These are phyloP conservation scores for Triticum turgidum DNA, from an alignment of 176 grass and related monocot genomes.

Conservation along the genomic window DNA sequence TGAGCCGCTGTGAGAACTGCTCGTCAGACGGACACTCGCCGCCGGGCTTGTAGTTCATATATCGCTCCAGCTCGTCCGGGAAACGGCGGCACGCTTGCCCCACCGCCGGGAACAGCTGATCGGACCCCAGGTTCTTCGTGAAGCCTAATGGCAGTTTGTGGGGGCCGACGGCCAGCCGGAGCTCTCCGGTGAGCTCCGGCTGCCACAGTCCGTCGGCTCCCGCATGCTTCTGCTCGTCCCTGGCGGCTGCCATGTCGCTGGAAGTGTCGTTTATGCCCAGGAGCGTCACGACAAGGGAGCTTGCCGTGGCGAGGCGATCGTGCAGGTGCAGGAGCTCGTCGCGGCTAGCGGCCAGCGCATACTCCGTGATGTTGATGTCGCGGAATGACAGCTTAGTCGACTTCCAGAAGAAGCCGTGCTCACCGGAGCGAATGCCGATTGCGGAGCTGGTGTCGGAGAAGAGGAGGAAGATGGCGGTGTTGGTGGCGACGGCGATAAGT, in stretches of 20 bases:
- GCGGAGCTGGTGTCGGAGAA: slow-evolving; percentile 30
- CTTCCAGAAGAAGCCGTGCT: slow-evolving; percentile 34
- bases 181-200: slow-evolving; percentile 45
- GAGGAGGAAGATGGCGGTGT: slow-evolving; percentile 37
- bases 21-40: slow-evolving; percentile 59
- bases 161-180: slow-evolving; percentile 36
- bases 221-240: not conserved
- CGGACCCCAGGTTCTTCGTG: slow-evolving; percentile 25
- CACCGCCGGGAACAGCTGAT: slow-evolving; percentile 27
- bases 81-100: slow-evolving; percentile 48
- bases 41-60: slow-evolving; percentile 45
- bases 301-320: slow-evolving; percentile 41
- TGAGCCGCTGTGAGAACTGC: slow-evolving; percentile 44
- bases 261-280: not conserved
- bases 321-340: slow-evolving; percentile 36
- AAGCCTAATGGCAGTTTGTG: slow-evolving; percentile 50
- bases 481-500: slow-evolving; percentile 38
- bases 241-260: not conserved
- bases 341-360: slow-evolving; percentile 23
- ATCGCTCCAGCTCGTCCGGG: slow-evolving; percentile 42
- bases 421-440: not conserved
- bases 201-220: not conserved
- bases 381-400: slow-evolving; percentile 6
- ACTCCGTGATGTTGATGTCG: slow-evolving; percentile 36
- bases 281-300: slow-evolving; percentile 56